Evolutionary conservation across 495 filamentous ascomycete genomes (phyloP), one percentile per base, ranked within the genome.

Genomic region (Aspergillus avenaceus): DNA sequence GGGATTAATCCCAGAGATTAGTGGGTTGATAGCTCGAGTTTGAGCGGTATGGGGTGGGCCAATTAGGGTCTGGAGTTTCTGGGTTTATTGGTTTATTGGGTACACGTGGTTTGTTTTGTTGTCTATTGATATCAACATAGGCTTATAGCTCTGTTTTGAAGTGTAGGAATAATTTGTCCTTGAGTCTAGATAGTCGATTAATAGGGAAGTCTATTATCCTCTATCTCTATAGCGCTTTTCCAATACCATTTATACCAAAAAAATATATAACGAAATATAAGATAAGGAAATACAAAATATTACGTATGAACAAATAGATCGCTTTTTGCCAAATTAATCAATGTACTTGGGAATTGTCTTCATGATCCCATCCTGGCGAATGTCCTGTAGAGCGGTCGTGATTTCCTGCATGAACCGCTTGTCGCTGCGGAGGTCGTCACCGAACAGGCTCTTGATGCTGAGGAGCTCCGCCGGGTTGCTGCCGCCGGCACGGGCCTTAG

Each of bases 291-390:
- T 54, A 11, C 29, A 41, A 53, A 59, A 60, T 25, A 59, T 51
- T 57, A 42, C 49, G 49, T 36, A 49, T 52, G 60, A 29, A 47
- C 45, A 57, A 22, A 32, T 41, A 27, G 48, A 47, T 40, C 37
- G 27, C n/a, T 42, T 40, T 49, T 49, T 57, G 8, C 19, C 34
- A 56, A 49, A 5, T 28, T 49, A 54, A 47, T 72, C 61, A 29
- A 73, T 47, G 46, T 76, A 76, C 60, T 73, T 72, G 24, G 70
- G 64, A 23, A 76, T 53, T 1, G 71, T 73, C 57, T 70, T 69
- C 50, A 76, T 7, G 34, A 74, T 55, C 8, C 73, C 73, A 28
- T 76, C 70, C 46, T 62, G 62, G 16, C 59, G 47, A 36, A 76
- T 72, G 4, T 65, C 62, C 54, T 74, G 62, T 65, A 74, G 65